phyloP scores from a whole-genome alignment of 2,329 filamentous ascomycete genomes.

The Nigrospora sphaerica region DNA sequence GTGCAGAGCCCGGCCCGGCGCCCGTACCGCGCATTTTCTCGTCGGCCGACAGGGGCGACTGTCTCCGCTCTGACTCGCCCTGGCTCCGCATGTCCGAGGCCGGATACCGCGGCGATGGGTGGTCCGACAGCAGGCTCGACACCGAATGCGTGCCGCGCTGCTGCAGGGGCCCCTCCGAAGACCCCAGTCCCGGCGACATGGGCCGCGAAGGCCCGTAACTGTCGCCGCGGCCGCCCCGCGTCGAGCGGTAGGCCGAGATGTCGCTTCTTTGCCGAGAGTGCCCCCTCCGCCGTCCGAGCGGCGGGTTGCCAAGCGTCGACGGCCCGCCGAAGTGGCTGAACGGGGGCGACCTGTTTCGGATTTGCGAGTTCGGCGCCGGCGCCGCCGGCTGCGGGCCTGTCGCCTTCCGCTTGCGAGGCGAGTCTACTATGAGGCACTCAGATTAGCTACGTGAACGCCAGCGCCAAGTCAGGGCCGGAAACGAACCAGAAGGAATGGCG shows the following conservation, averaged over 20 bases:
- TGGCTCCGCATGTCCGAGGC: slow-evolving; percentile 3
- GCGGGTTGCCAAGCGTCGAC: slow-evolving; percentile 44
- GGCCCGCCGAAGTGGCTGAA: slow-evolving; percentile 41
- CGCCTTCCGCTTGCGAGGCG: slow-evolving; percentile 81
- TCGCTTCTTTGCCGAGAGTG: slow-evolving; percentile 63
- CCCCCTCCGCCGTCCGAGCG: slow-evolving; percentile 45
- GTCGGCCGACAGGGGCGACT: slow-evolving; percentile 5
- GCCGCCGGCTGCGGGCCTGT: slow-evolving; percentile 43
- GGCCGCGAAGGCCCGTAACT: slow-evolving; percentile 25
- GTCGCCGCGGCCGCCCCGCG: slow-evolving; percentile 25
- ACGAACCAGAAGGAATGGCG: slow-evolving; percentile 69
- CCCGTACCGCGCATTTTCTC: slow-evolving; percentile 4
- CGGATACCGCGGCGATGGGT: slow-evolving; percentile 5
- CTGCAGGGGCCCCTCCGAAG: slow-evolving; percentile 8
- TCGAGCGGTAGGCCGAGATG: slow-evolving; percentile 41
- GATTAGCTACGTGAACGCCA: slow-evolving; percentile 34
- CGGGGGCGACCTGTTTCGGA: slow-evolving; percentile 44
- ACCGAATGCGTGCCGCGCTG: slow-evolving; percentile 4
- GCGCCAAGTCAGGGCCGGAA: slow-evolving; percentile 41
- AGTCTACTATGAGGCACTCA: slow-evolving; percentile 55
- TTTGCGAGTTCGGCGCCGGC: slow-evolving; percentile 36
- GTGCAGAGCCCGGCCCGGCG: slow-evolving; percentile 1
- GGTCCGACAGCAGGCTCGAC: slow-evolving; percentile 6
- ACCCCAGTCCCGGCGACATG: slow-evolving; percentile 28
- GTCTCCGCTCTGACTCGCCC: slow-evolving; percentile 3